Percentiles rank a stretch among this genome's conserved stretches.
Evolutionary conservation across 2,329 filamentous ascomycete species (phyloP).

Genomic region (Fusarium clavum): DNA sequence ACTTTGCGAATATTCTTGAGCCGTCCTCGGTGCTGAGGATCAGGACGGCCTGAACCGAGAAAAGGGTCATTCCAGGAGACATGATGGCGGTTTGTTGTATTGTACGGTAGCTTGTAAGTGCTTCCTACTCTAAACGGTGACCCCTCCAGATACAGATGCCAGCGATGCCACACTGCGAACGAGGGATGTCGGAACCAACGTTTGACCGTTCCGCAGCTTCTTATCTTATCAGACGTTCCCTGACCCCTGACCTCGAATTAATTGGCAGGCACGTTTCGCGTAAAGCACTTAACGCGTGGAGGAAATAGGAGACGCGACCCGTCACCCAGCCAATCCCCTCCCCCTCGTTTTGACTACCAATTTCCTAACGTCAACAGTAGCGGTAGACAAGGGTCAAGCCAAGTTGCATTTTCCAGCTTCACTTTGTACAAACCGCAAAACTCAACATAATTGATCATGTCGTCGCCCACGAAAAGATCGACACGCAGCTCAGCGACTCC

Average conservation of each 20-base stretch:
- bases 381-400: slow-evolving; percentile 27
- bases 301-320: slow-evolving; percentile 41
- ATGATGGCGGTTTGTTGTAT: slow-evolving; percentile 57
- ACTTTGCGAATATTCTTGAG: slow-evolving; percentile 92
- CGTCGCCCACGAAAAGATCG: slow-evolving; percentile 60
- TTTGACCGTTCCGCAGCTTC: slow-evolving; percentile 47
- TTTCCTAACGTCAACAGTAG: slow-evolving; percentile 42
- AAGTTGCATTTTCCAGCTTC: slow-evolving; percentile 15
- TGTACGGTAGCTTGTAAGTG: slow-evolving; percentile 38
- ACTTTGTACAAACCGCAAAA: slow-evolving; percentile 18
- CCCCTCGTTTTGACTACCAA: slow-evolving; percentile 43
- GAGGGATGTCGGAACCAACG: slow-evolving; percentile 44
- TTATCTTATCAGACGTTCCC: slow-evolving; percentile 9
- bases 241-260: background rate
- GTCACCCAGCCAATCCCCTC: slow-evolving; percentile 44
- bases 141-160: slow-evolving; percentile 50
- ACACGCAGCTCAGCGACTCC: slow-evolving; percentile 61
- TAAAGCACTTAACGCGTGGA: slow-evolving; percentile 58
- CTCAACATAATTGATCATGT: slow-evolving; percentile 49
- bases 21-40: slow-evolving; percentile 88
- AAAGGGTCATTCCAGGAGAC: slow-evolving; percentile 80
- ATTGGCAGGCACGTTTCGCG: slow-evolving; percentile 33
- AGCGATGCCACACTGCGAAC: slow-evolving; percentile 43
- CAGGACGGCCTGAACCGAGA: slow-evolving; percentile 81
- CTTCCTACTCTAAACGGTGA: slow-evolving; percentile 35